Base-by-base conservation (phyloP, 371 early-diverging fungal genomes). In the Mucor mucedo region DNA sequence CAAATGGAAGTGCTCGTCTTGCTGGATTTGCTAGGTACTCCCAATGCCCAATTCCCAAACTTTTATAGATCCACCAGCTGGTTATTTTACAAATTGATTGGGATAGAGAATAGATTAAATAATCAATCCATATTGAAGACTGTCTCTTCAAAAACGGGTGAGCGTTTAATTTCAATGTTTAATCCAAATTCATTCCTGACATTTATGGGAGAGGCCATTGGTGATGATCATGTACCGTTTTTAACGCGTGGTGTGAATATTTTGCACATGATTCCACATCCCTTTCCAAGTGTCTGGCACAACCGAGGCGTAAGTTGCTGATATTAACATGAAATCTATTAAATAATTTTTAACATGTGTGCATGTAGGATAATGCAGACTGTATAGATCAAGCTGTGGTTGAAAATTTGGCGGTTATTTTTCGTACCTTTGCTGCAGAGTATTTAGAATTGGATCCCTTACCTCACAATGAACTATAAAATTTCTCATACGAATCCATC, bases 191-290 rank as follows among this genome's bases (percentile, higher is more conserved):
- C 73, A 33, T 55, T 66, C 7, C 53, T 75, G 32, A 74, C 74
- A 3, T 71, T 68, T 35, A 62, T 63, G 14, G 77, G 81, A 42
- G 64, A 73, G 30, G 59, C 72, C 5, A 80, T 97, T 44, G 89
- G 89, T 55, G 98, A 98, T 71, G 98, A 98, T 73, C 98, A 98
- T 77, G 62, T 87, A 11, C 98, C 98, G 3, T 98, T 98, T 73
- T 33, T 90, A 45, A 52, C 79, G 14, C 82, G 86, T 39, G 91
- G 93, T 21, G 94, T 96, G 0, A 91, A 93, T 5, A 83, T 97
- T 42, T 77, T 96, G 29, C 98, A 98, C 75, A 63, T 94, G 33
- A 98, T 98, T 56, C 89, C 98, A 2, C 63, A 70, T n/a, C 93
- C 92, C 14, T 98, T 98, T 74, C 98, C 98, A 4, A 40, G 42